Evolutionary conservation across 805 yeast genomes (phyloP), one percentile per base, ranked within the genome.

Genomic region (Diddensiella santjacobensis): DNA sequence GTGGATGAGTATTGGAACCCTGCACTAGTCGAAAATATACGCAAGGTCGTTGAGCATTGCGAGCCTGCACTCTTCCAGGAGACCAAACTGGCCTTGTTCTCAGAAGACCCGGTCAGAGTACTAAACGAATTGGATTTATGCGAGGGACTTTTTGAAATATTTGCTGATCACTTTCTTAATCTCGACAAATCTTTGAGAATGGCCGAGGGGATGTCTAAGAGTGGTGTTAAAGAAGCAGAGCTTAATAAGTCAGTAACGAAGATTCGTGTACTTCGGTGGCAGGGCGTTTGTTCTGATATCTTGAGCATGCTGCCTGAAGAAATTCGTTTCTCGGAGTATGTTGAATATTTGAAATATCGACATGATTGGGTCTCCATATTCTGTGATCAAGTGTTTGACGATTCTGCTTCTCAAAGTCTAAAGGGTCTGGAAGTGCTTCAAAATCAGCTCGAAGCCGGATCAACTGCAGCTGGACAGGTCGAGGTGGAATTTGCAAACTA

Each of bases 401-500:
- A 65, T 2, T 58, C 61, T 1, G 63, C 74, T 1, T 67, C 73
- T 8, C 61, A 58, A 0, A 51, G 60, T 4, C 54, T 65, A 17
- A 45, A 49, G 1, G 35, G 47, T 17, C 64, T 67, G 39, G 60
- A 60, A 40, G 40, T 24, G 8, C 51, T 65, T 22, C 39, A 51
- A 22, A 35, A 47, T 18, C 29, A 44, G n/a, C 22, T 59, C 3
- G 48, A 42, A 19, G 41, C 38, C 2, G 38, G 8, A 39, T 51
- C 24, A 6, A 3, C 2, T 24, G 51, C 41, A 0, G 47, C 45
- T 1, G n/a, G n/a, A n/a, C n/a, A n/a, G n/a, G 31, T 72, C 2
- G 60, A 66, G 5, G 65, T 83, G 0, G 57, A 64, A 0, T 80
- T 77, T 61, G 72, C 79, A 1, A 88, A 89, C 59, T 84, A 75